Evolutionary conservation across 2,329 filamentous ascomycete genomes (phyloP).

Genomic region (Bipolaris zeicola): DNA sequence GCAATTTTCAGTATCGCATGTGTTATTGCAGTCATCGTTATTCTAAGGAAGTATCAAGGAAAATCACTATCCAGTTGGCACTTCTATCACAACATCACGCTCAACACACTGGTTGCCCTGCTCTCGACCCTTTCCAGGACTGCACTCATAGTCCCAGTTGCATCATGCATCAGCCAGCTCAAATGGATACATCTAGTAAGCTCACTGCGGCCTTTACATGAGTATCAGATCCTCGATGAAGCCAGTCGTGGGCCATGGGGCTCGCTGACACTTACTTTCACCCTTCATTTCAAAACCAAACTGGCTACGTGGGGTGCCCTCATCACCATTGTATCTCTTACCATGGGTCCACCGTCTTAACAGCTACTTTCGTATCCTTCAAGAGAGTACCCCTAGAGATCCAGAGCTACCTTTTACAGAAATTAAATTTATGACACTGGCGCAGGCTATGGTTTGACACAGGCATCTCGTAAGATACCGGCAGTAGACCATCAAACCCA

Average conservation of each 20-base stretch:
- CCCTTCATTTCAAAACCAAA: conserved; percentile 4
- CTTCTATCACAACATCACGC: too few relatives aligned
- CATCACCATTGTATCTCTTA: conserved; percentile 3
- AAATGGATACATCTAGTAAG: conserved; percentile 35
- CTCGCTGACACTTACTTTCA: conserved; percentile 4
- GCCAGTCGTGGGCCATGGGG: conserved; percentile 36
- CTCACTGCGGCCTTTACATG: conserved; percentile 18
- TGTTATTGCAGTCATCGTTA: too few relatives aligned
- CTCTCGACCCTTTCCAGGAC: too few relatives aligned
- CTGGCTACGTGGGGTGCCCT: conserved; percentile 5
- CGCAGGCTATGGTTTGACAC: not conserved
- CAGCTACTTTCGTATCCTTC: conserved; percentile 7
- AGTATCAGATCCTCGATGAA: conserved; percentile 34
- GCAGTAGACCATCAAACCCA: not conserved
- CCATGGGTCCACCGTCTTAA: conserved; percentile 6
- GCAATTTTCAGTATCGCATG: too few relatives aligned
- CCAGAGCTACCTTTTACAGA: not conserved
- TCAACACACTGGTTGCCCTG: too few relatives aligned
- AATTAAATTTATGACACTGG: not conserved
- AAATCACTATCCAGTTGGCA: too few relatives aligned
- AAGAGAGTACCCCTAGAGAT: not conserved
- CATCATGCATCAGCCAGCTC: conserved; percentile 38
- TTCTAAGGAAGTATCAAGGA: too few relatives aligned
- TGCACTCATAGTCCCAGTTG: conserved; percentile 29
- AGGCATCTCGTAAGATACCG: not conserved